Percentiles rank a stretch among this genome's conserved stretches.
Evolutionary conservation across 164 flowering plant genomes (phyloP).

Genomic region (Santalum album): DNA sequence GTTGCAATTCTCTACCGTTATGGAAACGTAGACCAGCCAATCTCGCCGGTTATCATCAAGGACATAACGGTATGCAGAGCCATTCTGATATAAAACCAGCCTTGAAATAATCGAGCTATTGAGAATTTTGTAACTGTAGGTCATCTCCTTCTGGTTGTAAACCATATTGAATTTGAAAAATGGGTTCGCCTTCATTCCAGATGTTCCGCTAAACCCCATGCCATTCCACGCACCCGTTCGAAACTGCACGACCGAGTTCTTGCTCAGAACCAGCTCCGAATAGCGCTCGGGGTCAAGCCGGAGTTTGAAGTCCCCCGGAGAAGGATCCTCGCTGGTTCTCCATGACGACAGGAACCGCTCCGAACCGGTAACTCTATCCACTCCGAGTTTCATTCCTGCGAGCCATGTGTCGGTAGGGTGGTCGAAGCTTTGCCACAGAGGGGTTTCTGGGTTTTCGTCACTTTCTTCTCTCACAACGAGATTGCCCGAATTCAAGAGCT

Average conservation of each 20-base stretch:
- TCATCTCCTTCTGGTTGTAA: neutral
- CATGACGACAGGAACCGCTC: neutral
- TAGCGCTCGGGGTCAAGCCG: neutral
- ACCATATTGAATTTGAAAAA: neutral
- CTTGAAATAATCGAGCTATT: neutral
- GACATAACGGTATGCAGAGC: neutral
- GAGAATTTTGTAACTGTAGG: neutral
- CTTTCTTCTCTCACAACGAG: neutral
- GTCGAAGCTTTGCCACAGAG: neutral
- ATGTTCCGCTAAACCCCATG: neutral
- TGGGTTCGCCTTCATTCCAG: neutral
- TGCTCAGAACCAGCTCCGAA: neutral
- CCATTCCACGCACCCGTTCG: neutral
- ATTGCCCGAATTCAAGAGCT: constrained; percentile 16
- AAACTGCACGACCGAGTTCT: neutral
- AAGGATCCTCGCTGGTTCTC: neutral
- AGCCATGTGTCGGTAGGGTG: neutral
- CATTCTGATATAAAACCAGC: neutral
- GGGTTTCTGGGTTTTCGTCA: neutral
- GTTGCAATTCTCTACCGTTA: neutral
- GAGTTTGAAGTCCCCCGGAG: neutral
- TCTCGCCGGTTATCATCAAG: neutral
- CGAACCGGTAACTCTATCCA: neutral
- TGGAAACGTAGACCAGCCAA: neutral
- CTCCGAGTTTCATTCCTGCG: neutral